A percentile compares a stretch with the other conserved stretches of the same genome.
These are phyloP conservation scores for Begonia fuchsioides DNA, from an alignment of 306 rosid genomes.

Conservation along the genomic window DNA sequence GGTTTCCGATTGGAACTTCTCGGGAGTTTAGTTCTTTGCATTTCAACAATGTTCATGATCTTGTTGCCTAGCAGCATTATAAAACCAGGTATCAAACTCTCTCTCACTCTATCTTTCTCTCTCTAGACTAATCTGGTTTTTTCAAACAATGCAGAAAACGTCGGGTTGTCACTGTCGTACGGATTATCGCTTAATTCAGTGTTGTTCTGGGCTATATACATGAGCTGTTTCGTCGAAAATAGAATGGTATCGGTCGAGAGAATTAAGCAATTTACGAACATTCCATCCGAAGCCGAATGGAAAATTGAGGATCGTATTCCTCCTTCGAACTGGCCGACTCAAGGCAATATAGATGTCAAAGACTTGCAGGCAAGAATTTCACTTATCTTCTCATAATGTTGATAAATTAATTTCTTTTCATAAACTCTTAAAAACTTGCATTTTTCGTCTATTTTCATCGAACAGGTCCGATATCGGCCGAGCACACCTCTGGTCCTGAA, in stretches of 20 bases:
- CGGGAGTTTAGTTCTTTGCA: slow-evolving; percentile 62
- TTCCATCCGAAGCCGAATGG: slow-evolving; percentile 83
- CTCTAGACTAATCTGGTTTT: too few species aligned
- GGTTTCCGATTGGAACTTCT: slow-evolving; percentile 83
- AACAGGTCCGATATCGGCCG: slow-evolving; percentile 80
- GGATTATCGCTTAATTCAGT: slow-evolving; percentile 68
- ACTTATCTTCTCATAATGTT: slow-evolving; percentile 3
- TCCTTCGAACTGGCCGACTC: slow-evolving; percentile 79
- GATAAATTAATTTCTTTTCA: slow-evolving; percentile 3
- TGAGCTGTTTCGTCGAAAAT: slow-evolving; percentile 89
- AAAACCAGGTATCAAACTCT: slow-evolving; percentile 49
- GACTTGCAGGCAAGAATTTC: slow-evolving; percentile 53
- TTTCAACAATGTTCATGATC: slow-evolving; percentile 79
- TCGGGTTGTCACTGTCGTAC: slow-evolving; percentile 82
- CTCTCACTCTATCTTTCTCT: too few species aligned
- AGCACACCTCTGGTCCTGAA: slow-evolving; percentile 85
- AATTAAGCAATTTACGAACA: slow-evolving; percentile 59
- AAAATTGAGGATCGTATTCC: slow-evolving; percentile 37
- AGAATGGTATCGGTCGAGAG: slow-evolving; percentile 97
- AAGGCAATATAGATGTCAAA: slow-evolving; percentile 61
- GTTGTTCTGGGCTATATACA: slow-evolving; percentile 60
- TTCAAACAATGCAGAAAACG: slow-evolving; percentile 38
- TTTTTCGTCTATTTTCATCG: too few species aligned
- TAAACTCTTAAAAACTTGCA: not conserved
- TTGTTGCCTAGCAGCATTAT: slow-evolving; percentile 65